These are phyloP conservation scores for Geotrichum candidum DNA, from an alignment of 1,139 yeast species.

Conservation along the genomic window DNA sequence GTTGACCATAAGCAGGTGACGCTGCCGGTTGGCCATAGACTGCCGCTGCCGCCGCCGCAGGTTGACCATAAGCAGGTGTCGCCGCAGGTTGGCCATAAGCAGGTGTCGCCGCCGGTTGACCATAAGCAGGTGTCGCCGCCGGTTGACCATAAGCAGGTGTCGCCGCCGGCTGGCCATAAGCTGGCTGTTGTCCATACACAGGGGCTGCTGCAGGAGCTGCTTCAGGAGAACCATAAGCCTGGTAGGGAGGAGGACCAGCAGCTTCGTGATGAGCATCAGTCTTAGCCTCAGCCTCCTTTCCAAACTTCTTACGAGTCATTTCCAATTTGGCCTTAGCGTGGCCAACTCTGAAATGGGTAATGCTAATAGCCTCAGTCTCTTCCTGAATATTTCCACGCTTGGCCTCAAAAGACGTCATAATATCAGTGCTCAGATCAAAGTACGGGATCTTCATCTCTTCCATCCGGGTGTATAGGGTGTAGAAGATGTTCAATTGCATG, in stretches of 20 bases:
- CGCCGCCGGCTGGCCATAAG: conserved; percentile 20
- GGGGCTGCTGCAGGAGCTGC: conserved; percentile 32
- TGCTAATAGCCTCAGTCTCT: conserved; percentile 74
- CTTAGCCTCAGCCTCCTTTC: conserved; percentile 41
- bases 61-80: conserved; percentile 24
- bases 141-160: conserved; percentile 32
- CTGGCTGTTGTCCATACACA: conserved; percentile 22
- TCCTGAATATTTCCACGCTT: conserved; percentile 92
- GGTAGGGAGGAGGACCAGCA: conserved; percentile 30
- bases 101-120: conserved; percentile 19
- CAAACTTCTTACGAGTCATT: conserved; percentile 71
- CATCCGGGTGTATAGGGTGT: conserved; percentile 83
- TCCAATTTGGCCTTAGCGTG: conserved; percentile 82
- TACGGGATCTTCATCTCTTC: conserved; percentile 96
- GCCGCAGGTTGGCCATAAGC: conserved; percentile 26
- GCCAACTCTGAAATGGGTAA: conserved; percentile 85
- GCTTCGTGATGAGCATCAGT: conserved; percentile 35
- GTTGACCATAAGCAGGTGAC: conserved; percentile 31
- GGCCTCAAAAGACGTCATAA: conserved; percentile 62
- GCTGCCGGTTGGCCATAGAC: conserved; percentile 20
- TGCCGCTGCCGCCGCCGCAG: conserved; percentile 25
- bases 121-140: conserved; percentile 20
- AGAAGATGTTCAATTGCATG: conserved; percentile 96
- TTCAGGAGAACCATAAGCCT: conserved; percentile 22
- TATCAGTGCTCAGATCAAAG: conserved; percentile 78